Evolutionary conservation across 2,329 filamentous ascomycete genomes (phyloP).

Genomic region (Colletotrichum destructivum): DNA sequence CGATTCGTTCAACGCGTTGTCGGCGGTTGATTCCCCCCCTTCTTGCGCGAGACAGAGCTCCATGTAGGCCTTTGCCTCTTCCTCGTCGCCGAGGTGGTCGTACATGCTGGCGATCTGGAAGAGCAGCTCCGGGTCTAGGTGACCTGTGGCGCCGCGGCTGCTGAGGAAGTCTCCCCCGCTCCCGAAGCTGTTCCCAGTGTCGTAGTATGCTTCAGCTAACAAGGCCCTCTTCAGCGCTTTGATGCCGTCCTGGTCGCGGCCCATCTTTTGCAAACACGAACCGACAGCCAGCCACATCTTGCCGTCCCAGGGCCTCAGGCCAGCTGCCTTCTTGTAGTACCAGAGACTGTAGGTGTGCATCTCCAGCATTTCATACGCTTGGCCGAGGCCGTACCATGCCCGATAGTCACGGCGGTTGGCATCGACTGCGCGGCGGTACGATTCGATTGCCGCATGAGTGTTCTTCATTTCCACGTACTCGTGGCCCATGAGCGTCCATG

Average conservation of each 20-base stretch:
- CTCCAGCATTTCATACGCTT: slow-evolving; percentile 97
- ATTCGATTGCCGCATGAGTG: slow-evolving; percentile 97
- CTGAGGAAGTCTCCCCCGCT: slow-evolving; percentile 62
- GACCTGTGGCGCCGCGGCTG: slow-evolving; percentile 64
- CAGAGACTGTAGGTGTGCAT: slow-evolving; percentile 98
- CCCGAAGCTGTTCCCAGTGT: slow-evolving; percentile 71
- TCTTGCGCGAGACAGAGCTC: slow-evolving; percentile 95
- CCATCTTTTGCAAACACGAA: slow-evolving; percentile 91
- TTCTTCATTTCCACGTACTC: slow-evolving; percentile 99
- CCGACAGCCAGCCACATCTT: slow-evolving; percentile 99
- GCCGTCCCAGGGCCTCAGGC: slow-evolving; percentile 93
- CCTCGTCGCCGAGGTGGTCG: slow-evolving; percentile 82
- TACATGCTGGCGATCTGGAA: slow-evolving; percentile 93
- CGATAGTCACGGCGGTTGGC: slow-evolving; percentile 97
- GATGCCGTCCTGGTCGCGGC: slow-evolving; percentile 89
- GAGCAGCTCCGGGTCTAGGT: slow-evolving; percentile 91
- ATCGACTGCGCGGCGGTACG: slow-evolving; percentile 94
- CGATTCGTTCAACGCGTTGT: slow-evolving; percentile 61
- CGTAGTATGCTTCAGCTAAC: slow-evolving; percentile 89
- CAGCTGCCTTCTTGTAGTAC: slow-evolving; percentile 97
- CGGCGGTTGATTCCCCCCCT: slow-evolving; percentile 67
- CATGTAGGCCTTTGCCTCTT: slow-evolving; percentile 93
- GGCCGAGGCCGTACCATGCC: slow-evolving; percentile 97
- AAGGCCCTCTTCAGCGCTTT: slow-evolving; percentile 95
- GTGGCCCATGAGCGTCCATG: slow-evolving; percentile 99